phyloP scores from a whole-genome alignment of 306 rosid genomes.

The Prunus kanzakura region DNA sequence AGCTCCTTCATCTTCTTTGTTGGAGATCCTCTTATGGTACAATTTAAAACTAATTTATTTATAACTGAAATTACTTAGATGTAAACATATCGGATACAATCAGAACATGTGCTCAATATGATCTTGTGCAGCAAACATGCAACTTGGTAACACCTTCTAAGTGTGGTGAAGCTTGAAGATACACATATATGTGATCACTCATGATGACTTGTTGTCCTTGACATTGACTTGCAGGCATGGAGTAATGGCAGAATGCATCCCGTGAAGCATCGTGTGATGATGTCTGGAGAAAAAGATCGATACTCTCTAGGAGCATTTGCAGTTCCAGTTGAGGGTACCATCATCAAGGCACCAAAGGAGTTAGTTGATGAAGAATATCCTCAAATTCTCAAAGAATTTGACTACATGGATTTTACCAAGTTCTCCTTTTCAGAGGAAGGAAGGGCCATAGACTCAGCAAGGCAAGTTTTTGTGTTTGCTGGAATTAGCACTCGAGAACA shows the following conservation, averaged over 20 bases:
- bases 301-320: constrained; percentile 13
- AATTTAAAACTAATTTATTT: neutral
- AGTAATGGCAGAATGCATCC: constrained; percentile 21
- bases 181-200: neutral
- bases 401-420: neutral
- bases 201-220: neutral
- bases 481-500: neutral
- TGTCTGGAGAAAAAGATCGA: neutral
- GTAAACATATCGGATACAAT: too few relatives aligned
- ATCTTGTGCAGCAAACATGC: neutral
- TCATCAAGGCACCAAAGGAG: constrained; percentile 15
- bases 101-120: neutral
- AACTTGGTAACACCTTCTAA: too few relatives aligned
- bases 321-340: constrained; percentile 2
- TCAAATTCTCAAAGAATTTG: constrained; percentile 1
- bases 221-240: constrained; percentile 14
- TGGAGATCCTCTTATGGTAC: constrained; percentile 23
- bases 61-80: too few relatives aligned
- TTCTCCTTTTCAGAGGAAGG: neutral
- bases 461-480: neutral
- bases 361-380: constrained; percentile 16
- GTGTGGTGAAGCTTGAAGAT: neutral
- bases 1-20: constrained; percentile 8
- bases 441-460: neutral
- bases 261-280: constrained; percentile 11